Base-by-base conservation (phyloP, 768 basidiomycete genomes). In the Hortiboletus campestris region DNA sequence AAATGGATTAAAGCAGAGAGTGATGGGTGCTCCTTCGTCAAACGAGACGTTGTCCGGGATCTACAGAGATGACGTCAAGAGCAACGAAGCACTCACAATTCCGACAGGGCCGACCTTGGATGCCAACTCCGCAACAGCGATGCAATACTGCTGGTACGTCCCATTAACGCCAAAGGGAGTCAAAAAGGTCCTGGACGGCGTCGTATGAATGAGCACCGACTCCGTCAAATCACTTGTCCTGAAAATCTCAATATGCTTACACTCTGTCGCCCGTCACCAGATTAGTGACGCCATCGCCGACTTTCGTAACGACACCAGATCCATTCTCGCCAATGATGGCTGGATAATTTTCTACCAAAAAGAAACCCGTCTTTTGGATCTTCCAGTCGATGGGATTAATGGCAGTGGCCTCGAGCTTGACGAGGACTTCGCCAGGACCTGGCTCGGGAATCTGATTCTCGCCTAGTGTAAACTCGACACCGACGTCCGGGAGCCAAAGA, bases 341-440 rank as follows among this genome's bases (percentile, higher is more conserved):
- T 0, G 78, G 78, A 55, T 62, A 80, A 10, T 65, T 49, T n/a
- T 73, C 56, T n/a, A 78, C 42, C 11, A 57, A 1, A 44, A 49
- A 46, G 19, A 57, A 55, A 3, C 53, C 55, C 16, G 12, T 13
- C 32, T 49, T 58, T 40, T 53, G 60, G 28, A 59, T 39, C 5
- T 16, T 44, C 53, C 53, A 49, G 57, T 84, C 80, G 2, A 75
- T 63, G 1, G 81, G 80, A 54, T 81, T 79, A n/a, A 82, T 57
- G 3, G 74, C 72, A 0, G 73, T 69, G 1, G 79, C 69, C 42
- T 71, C 57, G 43, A 80, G 58, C 55, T 74, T 75, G 60, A 80
- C 69, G 31, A 81, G 70, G 29, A 80, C 49, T 49, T 80, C 76
- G 29, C 74, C 75, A 4, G 73, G 67, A 0, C 74, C 73, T 6